phyloP scores from a whole-genome alignment of 139 green algal genomes.

The Chlorella ohadii region DNA sequence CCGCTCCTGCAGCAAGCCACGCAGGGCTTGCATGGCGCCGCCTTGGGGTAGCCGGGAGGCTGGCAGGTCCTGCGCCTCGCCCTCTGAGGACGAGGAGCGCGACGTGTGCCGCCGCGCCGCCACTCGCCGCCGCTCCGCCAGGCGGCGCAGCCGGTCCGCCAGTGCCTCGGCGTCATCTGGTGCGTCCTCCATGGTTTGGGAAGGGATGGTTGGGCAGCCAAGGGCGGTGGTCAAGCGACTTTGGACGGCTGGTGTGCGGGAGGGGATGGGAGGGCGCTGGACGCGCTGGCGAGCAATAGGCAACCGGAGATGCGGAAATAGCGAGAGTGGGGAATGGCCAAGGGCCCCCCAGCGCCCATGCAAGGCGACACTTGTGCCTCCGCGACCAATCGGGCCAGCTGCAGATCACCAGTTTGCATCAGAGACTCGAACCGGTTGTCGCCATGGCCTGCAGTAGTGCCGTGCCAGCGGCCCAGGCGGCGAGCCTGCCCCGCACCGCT shows the following conservation, averaged over 20 bases:
- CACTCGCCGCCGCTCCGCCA: constrained; percentile 12
- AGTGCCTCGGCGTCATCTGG: background rate
- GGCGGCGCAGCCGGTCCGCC: background rate
- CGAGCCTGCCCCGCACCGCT: too few relatives aligned
- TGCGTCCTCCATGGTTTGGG: background rate
- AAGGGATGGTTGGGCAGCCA: too few relatives aligned
- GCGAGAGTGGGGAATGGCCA: too few relatives aligned
- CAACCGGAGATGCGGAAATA: too few relatives aligned
- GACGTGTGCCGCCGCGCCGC: background rate
- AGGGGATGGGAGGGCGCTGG: too few relatives aligned
- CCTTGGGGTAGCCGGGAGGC: too few relatives aligned
- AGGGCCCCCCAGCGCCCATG: too few relatives aligned
- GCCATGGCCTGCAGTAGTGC: background rate
- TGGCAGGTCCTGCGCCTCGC: background rate
- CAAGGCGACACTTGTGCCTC: too few relatives aligned
- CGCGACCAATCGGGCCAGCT: too few relatives aligned
- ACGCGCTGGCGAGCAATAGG: too few relatives aligned
- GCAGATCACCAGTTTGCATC: background rate
- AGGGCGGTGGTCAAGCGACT: too few relatives aligned
- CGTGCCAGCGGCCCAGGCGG: background rate
- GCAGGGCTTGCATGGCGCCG: background rate
- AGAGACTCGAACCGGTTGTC: too few relatives aligned
- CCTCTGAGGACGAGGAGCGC: background rate
- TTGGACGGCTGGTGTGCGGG: background rate
- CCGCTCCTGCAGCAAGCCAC: background rate